Evolutionary conservation across 768 basidiomycete species (phyloP).

Genomic region (Phaeotremella skinneri): DNA sequence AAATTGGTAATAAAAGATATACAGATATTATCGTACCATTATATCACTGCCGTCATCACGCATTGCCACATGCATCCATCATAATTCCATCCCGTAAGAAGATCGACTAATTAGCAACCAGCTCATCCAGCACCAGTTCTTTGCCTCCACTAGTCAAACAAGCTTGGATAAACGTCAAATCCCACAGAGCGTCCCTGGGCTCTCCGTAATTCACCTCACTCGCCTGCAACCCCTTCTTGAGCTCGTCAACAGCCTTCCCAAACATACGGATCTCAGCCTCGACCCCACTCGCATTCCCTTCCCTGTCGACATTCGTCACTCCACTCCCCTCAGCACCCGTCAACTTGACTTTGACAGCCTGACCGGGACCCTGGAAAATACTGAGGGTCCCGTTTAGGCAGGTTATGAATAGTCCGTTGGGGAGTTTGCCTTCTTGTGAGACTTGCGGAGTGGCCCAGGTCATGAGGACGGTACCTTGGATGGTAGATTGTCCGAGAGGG

Average conservation of each 20-base stretch:
- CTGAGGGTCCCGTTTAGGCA: slow-evolving; percentile 38
- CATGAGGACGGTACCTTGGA: slow-evolving; percentile 39
- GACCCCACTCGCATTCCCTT: slow-evolving; percentile 56
- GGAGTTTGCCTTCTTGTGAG: slow-evolving; percentile 11
- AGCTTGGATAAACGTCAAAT: slow-evolving; percentile 78
- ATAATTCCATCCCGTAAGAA: too few relatives aligned
- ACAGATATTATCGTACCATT: too few relatives aligned
- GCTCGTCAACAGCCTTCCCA: slow-evolving; percentile 58
- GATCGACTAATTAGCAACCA: slow-evolving; percentile 26
- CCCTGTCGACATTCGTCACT: slow-evolving; percentile 55
- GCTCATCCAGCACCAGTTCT: slow-evolving; percentile 59
- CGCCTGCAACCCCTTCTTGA: slow-evolving; percentile 51
- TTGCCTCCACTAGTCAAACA: slow-evolving; percentile 66
- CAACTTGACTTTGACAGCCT: slow-evolving; percentile 25
- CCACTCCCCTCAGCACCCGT: slow-evolving; percentile 29
- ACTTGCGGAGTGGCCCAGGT: slow-evolving; percentile 37
- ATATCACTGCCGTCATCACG: too few relatives aligned
- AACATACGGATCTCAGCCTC: slow-evolving; percentile 52
- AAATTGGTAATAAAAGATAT: too few relatives aligned
- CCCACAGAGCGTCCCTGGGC: slow-evolving; percentile 64
- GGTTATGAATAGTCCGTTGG: slow-evolving; percentile 26
- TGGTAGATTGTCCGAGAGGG: slow-evolving; percentile 33
- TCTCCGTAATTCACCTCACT: slow-evolving; percentile 59
- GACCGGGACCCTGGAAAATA: slow-evolving; percentile 10
- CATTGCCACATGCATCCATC: too few relatives aligned